Conservation (phyloP, 1,284 basidiomycete genomes). For the Boletus semigastroideus region DNA sequence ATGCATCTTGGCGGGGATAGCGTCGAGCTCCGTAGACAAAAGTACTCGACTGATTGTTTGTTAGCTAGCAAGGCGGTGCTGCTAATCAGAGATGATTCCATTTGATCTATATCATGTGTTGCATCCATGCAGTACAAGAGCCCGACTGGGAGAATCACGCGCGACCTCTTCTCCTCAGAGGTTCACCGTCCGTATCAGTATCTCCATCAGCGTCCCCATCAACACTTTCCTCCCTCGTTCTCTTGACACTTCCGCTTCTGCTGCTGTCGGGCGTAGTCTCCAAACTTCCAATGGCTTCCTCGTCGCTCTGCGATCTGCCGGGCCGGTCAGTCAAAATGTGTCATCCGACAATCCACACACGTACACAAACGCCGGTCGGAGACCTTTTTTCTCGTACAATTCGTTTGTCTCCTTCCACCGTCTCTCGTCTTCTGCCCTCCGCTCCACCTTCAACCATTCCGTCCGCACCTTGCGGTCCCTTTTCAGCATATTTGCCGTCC, state of each 20-base stretch:
- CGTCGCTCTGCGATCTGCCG: slow-evolving; percentile 26
- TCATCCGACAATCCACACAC: slow-evolving; percentile 5
- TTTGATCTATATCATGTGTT: too few species aligned
- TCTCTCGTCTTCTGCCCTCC: slow-evolving; percentile 19
- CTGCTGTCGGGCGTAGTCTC: too few species aligned
- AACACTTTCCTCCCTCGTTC: slow-evolving; percentile 3
- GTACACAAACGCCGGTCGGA: slow-evolving; percentile 18
- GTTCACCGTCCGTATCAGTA: not conserved
- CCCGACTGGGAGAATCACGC: slow-evolving; percentile 10
- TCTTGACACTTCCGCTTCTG: too few species aligned
- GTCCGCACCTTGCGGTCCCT: too few species aligned
- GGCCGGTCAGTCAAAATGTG: not conserved
- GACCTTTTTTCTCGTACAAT: slow-evolving; percentile 6
- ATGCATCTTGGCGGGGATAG: too few species aligned
- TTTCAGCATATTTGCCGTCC: too few species aligned
- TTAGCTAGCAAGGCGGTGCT: too few species aligned
- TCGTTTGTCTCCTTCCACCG: slow-evolving; percentile 25
- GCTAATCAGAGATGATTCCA: too few species aligned
- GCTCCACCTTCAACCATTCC: too few species aligned
- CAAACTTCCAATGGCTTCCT: too few species aligned
- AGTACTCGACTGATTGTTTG: too few species aligned
- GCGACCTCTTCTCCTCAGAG: slow-evolving; percentile 19
- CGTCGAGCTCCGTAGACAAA: too few species aligned
- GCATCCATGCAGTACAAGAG: not conserved
- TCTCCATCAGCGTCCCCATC: slow-evolving; percentile 3